Evolutionary conservation across 768 basidiomycete species (phyloP), one percentile per base, ranked within the genome.

Genomic region (Cystoderma amianthinum): DNA sequence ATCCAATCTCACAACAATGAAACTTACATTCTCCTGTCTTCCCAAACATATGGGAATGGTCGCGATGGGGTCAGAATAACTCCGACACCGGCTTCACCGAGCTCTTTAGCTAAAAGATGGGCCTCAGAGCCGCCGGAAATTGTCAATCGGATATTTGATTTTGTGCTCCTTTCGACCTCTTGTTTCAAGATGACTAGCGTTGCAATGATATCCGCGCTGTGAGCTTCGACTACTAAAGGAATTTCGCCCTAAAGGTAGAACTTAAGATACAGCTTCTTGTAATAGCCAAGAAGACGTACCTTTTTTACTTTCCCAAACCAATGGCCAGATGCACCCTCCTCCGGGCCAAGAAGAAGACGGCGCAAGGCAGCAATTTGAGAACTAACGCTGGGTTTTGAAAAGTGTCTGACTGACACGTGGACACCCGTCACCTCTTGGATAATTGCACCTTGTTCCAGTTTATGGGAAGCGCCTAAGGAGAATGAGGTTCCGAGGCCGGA

Each of bases 201-300:
- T 1, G 85, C 87, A 46, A 94, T 93, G 39, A 85, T 67, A 57
- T 94, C 92, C 3, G 87, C 90, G 50, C 70, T 89, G 48, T 83
- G 67, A 2, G 76, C 80, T 41, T 82, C 76, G 5, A 91, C 65
- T 9, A 95, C 83, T 4, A 96, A 64, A 2, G 87, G 82, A 16
- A 92, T 68, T 24, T 68, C 52, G 4, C 88, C 86, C 80, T 85
- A 40, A 40, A 9, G 39, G 18, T 15, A 16, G 15, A 23, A 40
- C n/a, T 13, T 7, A 28, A 25, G 16, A 17, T 15, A 36, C 16
- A 36, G 17, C 7, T 15, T 9, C 9, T 36, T 17, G 18, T 36
- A 6, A n/a, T 28, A 7, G 25, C n/a, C 25, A 28, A 12, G 23
- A 32, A 18, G 4, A 44, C 61, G 28, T 25, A 75, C 76, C 49